Percentiles rank a stretch among this genome's conserved stretches.
phyloP scores from a whole-genome alignment of 2,329 filamentous ascomycete genomes.

The Colletotrichum orbiculare region DNA sequence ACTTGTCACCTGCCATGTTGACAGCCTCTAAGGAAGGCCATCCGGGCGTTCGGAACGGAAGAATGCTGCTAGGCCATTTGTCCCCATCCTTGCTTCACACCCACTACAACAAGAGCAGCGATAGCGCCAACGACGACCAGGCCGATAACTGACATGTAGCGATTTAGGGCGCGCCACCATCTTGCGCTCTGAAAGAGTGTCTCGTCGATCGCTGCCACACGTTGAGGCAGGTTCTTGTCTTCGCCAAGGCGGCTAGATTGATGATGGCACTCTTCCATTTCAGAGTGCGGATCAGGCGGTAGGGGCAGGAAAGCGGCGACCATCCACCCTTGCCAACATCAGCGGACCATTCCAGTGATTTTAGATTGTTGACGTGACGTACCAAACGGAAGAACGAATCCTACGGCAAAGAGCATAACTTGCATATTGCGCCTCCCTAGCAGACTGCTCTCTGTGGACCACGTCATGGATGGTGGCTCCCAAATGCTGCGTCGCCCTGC shows the following conservation, averaged over 20 bases:
- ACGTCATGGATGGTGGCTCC: conserved; percentile 78
- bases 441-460: conserved; percentile 68
- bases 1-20: neutral
- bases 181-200: conserved; percentile 61
- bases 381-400: conserved; percentile 83
- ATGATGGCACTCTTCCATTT: conserved; percentile 61
- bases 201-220: conserved; percentile 53
- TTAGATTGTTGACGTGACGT: conserved; percentile 22
- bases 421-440: conserved; percentile 79
- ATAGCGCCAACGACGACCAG: conserved; percentile 64
- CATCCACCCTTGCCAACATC: conserved; percentile 73
- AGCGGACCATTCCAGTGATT: neutral
- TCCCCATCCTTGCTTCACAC: conserved; percentile 62
- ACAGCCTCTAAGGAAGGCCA: neutral
- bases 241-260: conserved; percentile 54
- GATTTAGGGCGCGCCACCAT: conserved; percentile 71
- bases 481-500: conserved; percentile 71
- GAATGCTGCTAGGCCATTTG: conserved; percentile 19
- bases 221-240: conserved; percentile 48
- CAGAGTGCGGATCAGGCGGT: conserved; percentile 65
- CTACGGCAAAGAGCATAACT: conserved; percentile 78
- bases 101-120: conserved; percentile 62
- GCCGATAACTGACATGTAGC: conserved; percentile 67
- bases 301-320: conserved; percentile 80
- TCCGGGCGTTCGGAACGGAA: neutral